phyloP scores from a whole-genome alignment of 257 asterid genomes.

The Solanum sparsipilum region DNA sequence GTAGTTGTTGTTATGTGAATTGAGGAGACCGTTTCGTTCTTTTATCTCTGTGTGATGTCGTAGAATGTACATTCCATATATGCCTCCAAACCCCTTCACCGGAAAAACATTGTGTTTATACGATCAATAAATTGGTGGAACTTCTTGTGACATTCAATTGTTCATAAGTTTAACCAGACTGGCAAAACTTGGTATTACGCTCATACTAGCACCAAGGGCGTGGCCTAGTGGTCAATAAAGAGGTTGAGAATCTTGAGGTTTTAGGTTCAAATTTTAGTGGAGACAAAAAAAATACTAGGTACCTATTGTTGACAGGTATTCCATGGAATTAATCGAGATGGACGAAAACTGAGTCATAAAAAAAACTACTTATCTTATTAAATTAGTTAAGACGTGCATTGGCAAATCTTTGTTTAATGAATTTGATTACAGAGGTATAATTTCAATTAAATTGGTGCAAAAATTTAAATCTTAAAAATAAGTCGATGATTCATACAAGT shows the following conservation, averaged over 20 bases:
- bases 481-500: background rate
- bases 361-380: background rate
- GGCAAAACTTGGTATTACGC: too few species aligned
- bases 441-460: background rate
- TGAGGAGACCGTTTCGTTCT: background rate
- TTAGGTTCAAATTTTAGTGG: too few species aligned
- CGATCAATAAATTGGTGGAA: background rate
- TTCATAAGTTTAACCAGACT: background rate
- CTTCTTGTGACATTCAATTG: background rate
- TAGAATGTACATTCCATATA: background rate
- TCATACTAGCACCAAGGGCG: too few species aligned
- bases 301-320: too few species aligned
- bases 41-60: background rate
- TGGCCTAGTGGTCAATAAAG: too few species aligned
- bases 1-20: background rate
- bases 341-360: too few species aligned
- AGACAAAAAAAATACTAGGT: too few species aligned
- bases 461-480: too few species aligned
- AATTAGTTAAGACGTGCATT: background rate
- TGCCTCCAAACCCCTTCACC: background rate
- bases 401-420: background rate
- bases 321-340: too few species aligned
- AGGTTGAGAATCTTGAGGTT: too few species aligned
- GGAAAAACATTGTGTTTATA: background rate
- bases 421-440: background rate